Base-by-base conservation (phyloP, 2,329 filamentous ascomycete genomes). In the Aspergillus hiratsukae region DNA sequence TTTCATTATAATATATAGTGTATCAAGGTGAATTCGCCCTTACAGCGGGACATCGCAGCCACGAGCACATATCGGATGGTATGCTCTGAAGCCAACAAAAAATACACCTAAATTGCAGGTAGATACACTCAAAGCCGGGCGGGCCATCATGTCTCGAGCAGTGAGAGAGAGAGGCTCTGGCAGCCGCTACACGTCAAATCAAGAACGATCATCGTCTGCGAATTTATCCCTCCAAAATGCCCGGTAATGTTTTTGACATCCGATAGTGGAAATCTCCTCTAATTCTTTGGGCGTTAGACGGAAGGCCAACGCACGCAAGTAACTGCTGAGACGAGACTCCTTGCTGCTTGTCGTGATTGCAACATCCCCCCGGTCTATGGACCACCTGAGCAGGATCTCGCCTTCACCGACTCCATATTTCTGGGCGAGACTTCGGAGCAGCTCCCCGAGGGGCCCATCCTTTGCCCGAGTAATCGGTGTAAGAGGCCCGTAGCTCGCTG, bases 291-390 rank as follows among this genome's bases (percentile, higher is more conserved):
- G 81, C 5, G 81, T 86, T 59, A 87, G 66, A 60, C 81, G 81
- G 70, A 87, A 87, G 0, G 78, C 81, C 61, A 81, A 73, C 1
- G 74, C 75, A 23, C 81, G 73, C 58, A 86, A 64, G 62, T 86
- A 86, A 64, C 84, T 81, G 55, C 75, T 81, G 66, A 87, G 61
- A 17, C 84, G 75, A 59, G 82, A 77, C 69, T 86, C 83, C 66
- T 86, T 87, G 50, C 76, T 73, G 56, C 80, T 84, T 2, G 84
- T 87, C 5, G 83, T 86, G 56, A 87, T 79, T 0, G 81, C 72
- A 17, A 86, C 77, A 55, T 81, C 69, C 25, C 83, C 83, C 63
- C 84, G 82, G 61, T 87, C 83, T 51, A 87, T 78, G 50, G 78
- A 81, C 83, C 83, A 87, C 52, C 84, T 72, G 54, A 87, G 65